Percentiles rank a stretch among this genome's conserved stretches.
phyloP scores from a whole-genome alignment of 441 rosid genomes.

The Erodium moschatum region DNA sequence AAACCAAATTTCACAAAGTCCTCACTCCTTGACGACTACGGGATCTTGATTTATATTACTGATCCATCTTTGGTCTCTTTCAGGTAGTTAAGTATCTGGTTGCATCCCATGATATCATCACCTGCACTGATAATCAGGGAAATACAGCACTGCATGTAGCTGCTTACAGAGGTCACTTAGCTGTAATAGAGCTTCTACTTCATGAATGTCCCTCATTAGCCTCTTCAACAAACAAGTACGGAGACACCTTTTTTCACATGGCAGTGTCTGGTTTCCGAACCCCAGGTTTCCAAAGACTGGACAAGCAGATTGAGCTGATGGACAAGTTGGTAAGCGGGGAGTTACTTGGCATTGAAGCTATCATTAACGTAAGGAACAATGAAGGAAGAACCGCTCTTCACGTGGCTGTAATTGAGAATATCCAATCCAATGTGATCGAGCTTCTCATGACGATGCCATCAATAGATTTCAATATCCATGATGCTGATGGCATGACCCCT shows the following conservation, averaged over 20 bases:
- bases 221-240: slow-evolving; percentile 38
- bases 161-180: slow-evolving; percentile 62
- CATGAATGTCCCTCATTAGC: slow-evolving; percentile 36
- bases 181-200: slow-evolving; percentile 47
- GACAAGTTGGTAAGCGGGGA: slow-evolving; percentile 38
- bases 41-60: too few species aligned
- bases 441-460: slow-evolving; percentile 47
- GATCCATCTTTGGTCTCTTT: slow-evolving; percentile 7
- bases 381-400: slow-evolving; percentile 78
- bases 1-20: too few species aligned
- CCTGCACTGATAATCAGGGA: slow-evolving; percentile 51
- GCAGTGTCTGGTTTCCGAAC: slow-evolving; percentile 71
- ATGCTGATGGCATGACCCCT: slow-evolving; percentile 65
- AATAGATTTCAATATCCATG: slow-evolving; percentile 53
- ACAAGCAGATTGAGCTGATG: slow-evolving; percentile 63
- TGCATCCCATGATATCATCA: slow-evolving; percentile 37
- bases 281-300: slow-evolving; percentile 68
- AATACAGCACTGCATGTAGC: slow-evolving; percentile 79
- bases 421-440: slow-evolving; percentile 57
- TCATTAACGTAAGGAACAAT: slow-evolving; percentile 54
- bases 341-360: slow-evolving; percentile 27
- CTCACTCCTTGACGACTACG: too few species aligned
- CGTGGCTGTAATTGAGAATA: slow-evolving; percentile 53
- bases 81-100: slow-evolving; percentile 70
- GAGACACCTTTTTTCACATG: slow-evolving; percentile 79